Percentiles rank a stretch among this genome's conserved stretches.
Conservation (phyloP, 1,139 yeast species). For the Hyphopichia burtonii region DNA sequence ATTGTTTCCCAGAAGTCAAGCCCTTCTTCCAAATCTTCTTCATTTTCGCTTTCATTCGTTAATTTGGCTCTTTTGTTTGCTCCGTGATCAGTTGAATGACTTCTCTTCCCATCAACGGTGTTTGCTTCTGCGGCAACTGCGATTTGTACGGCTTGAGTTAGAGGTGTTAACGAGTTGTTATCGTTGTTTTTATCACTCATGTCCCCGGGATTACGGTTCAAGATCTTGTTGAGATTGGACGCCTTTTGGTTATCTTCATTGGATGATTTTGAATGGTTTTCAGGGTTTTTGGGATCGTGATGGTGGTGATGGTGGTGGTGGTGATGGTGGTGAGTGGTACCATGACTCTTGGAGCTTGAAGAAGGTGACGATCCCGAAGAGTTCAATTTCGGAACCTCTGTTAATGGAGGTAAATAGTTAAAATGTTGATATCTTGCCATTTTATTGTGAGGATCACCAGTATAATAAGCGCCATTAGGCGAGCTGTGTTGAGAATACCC, state of each 20-base stretch:
- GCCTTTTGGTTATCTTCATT: conserved; percentile 21
- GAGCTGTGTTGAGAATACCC: not conserved
- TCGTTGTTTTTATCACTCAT: conserved; percentile 1
- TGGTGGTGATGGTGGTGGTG: conserved; percentile 32
- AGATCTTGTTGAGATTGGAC: conserved; percentile 40
- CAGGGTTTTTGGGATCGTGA: not conserved
- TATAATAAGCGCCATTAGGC: conserved; percentile 6
- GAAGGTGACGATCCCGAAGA: conserved; percentile 51
- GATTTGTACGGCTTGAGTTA: conserved; percentile 45
- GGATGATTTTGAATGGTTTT: not conserved
- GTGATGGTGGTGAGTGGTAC: conserved; percentile 14
- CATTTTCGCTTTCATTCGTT: conserved; percentile 11
- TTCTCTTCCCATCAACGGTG: conserved; percentile 5
- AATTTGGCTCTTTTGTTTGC: not conserved
- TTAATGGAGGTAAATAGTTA: conserved; percentile 68
- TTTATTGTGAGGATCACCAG: conserved; percentile 56
- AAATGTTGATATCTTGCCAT: conserved; percentile 65
- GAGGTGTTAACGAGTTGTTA: conserved; percentile 32
- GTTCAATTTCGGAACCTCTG: conserved; percentile 67
- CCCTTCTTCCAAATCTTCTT: conserved; percentile 39
- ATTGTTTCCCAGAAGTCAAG: conserved; percentile 72
- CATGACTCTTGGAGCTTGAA: conserved; percentile 12
- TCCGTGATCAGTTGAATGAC: not conserved
- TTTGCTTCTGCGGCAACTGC: conserved; percentile 36
- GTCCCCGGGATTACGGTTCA: conserved; percentile 25